These are phyloP conservation scores for Ambrosiella cleistominuta DNA, from an alignment of 2,329 filamentous ascomycete genomes.

Conservation along the genomic window DNA sequence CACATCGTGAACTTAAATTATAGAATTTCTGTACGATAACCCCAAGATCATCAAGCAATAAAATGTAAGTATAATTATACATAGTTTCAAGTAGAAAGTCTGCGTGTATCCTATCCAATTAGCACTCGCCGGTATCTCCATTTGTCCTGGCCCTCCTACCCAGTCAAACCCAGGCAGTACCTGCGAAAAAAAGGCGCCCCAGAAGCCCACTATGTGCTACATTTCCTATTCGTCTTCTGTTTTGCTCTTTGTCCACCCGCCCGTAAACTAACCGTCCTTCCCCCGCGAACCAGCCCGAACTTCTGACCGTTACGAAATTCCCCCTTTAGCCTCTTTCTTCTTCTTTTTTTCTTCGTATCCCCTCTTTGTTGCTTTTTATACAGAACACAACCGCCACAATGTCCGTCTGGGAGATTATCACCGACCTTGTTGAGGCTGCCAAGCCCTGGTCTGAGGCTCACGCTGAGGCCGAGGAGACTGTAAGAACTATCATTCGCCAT, in stretches of 20 bases:
- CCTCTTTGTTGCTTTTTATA: conserved; percentile 4
- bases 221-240: neutral
- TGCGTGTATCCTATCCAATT: too few relatives aligned
- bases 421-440: conserved; percentile 46
- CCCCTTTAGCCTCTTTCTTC: neutral
- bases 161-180: too few relatives aligned
- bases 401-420: conserved; percentile 49
- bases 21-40: too few relatives aligned
- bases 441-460: conserved; percentile 47
- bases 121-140: too few relatives aligned
- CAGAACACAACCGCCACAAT: conserved; percentile 26
- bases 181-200: too few relatives aligned
- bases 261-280: neutral
- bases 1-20: too few relatives aligned
- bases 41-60: too few relatives aligned
- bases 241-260: neutral
- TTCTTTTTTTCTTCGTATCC: conserved; percentile 4
- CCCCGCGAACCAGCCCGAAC: neutral
- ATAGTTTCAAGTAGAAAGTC: too few relatives aligned
- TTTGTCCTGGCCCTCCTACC: too few relatives aligned
- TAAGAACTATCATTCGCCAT: conserved; percentile 18
- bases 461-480: conserved; percentile 48
- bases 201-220: neutral
- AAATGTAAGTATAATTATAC: too few relatives aligned
- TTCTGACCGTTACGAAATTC: too few relatives aligned